Conservation (phyloP, 1,284 basidiomycete species). For the Pascua guehoae region DNA sequence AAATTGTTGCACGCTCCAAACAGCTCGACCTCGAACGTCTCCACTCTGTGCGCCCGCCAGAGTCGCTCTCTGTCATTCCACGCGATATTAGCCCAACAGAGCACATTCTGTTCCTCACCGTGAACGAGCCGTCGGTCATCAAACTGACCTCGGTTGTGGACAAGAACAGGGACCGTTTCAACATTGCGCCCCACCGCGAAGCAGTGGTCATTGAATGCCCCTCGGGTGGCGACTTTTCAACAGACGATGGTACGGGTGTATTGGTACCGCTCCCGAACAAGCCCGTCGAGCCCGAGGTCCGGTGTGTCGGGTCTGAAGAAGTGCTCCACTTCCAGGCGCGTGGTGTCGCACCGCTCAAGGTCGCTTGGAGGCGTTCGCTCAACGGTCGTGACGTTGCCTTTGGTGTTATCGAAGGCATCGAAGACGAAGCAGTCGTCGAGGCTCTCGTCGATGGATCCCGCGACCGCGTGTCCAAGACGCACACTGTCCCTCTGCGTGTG, state of each 20-base stretch:
- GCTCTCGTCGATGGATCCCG: constrained; percentile 3
- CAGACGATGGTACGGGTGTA: constrained; percentile 14
- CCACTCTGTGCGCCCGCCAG: constrained; percentile 39
- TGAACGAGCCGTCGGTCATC: constrained; percentile 67
- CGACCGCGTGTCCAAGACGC: constrained; percentile 34
- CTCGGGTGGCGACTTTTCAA: constrained; percentile 51
- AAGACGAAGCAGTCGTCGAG: constrained; percentile 51
- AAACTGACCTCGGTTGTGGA: constrained; percentile 70
- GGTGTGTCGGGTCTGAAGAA: constrained; percentile 69
- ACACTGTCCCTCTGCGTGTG: constrained; percentile 38
- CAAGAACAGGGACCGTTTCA: constrained; percentile 62
- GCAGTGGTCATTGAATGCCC: constrained; percentile 80
- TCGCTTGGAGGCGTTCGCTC: constrained; percentile 65
- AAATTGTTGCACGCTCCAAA: constrained; percentile 16
- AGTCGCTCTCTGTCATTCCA: constrained; percentile 39
- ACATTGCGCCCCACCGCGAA: constrained; percentile 59
- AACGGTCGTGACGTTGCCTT: constrained; percentile 53
- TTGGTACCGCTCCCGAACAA: constrained; percentile 1
- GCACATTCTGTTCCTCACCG: constrained; percentile 64
- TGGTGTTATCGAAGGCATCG: constrained; percentile 78
- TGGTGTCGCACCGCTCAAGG: constrained; percentile 73
- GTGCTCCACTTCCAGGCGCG: constrained; percentile 63
- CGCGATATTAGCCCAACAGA: constrained; percentile 63
- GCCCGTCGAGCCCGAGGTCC: constrained; percentile 41
- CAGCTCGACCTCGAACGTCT: constrained; percentile 50